These are phyloP conservation scores for Penicillium sp. DNA, from an alignment of 2,329 filamentous ascomycete species.

Conservation along the genomic window DNA sequence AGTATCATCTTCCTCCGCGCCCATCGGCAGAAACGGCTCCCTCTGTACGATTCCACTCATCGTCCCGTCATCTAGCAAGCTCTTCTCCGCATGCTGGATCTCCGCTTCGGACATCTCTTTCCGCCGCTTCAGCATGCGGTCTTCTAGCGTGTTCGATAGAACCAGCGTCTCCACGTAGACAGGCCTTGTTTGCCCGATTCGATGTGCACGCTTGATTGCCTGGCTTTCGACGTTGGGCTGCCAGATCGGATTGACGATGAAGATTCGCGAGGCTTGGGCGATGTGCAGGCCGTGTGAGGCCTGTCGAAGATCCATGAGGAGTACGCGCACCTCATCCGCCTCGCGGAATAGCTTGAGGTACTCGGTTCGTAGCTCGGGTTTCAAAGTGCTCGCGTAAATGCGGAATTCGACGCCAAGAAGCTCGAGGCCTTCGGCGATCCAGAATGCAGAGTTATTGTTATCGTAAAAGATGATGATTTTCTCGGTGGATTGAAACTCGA, in stretches of 20 bases:
- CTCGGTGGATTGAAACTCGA: constrained; percentile 67
- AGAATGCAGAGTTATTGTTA: constrained; percentile 81
- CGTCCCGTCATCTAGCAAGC: constrained; percentile 59
- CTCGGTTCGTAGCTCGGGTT: constrained; percentile 63
- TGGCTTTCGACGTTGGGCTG: constrained; percentile 84
- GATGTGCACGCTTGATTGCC: constrained; percentile 84
- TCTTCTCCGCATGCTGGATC: constrained; percentile 58
- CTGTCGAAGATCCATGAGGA: constrained; percentile 89
- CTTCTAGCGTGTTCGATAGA: constrained; percentile 76
- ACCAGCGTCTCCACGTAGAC: constrained; percentile 88
- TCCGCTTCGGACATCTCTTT: constrained; percentile 69
- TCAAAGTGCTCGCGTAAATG: constrained; percentile 59
- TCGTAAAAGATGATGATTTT: constrained; percentile 96
- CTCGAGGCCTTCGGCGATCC: constrained; percentile 80
- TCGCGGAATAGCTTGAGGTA: constrained; percentile 80
- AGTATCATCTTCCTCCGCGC: constrained; percentile 28
- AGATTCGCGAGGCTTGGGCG: constrained; percentile 77
- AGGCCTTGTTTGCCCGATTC: constrained; percentile 77
- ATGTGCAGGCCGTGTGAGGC: constrained; percentile 88
- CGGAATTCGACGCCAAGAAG: constrained; percentile 64
- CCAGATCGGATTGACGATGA: constrained; percentile 86
- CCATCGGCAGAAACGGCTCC: constrained; percentile 52
- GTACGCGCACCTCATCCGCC: constrained; percentile 67
- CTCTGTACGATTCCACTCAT: constrained; percentile 62
- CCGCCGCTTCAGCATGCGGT: constrained; percentile 74